These are phyloP conservation scores for Candida oleophila DNA, from an alignment of 805 yeast genomes.

Conservation along the genomic window DNA sequence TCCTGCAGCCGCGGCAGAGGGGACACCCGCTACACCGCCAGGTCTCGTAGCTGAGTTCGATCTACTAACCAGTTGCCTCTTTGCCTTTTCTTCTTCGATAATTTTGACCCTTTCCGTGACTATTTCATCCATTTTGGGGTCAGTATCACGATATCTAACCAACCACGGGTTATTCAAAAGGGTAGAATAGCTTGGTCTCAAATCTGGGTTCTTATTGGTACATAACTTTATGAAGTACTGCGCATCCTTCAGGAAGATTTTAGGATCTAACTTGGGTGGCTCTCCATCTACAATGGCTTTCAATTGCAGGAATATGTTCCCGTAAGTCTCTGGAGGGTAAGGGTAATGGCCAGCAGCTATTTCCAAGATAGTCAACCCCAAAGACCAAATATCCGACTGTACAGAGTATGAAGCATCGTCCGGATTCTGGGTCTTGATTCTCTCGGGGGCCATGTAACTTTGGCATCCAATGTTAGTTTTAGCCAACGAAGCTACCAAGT, in stretches of 20 bases:
- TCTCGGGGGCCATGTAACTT: slow-evolving; percentile 97
- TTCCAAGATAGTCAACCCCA: slow-evolving; percentile 87
- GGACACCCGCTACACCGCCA: not conserved
- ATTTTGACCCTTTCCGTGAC: slow-evolving; percentile 22
- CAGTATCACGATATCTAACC: slow-evolving; percentile 41
- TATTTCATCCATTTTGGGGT: slow-evolving; percentile 29
- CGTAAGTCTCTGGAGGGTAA: slow-evolving; percentile 92
- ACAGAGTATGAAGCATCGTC: slow-evolving; percentile 84
- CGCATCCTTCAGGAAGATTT: slow-evolving; percentile 69
- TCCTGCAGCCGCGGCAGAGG: slow-evolving; percentile 3
- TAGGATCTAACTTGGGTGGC: slow-evolving; percentile 76
- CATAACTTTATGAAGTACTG: slow-evolving; percentile 76
- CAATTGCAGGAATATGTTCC: slow-evolving; percentile 86
- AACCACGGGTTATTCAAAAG: slow-evolving; percentile 87
- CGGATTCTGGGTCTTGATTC: slow-evolving; percentile 74
- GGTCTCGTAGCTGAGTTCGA: slow-evolving; percentile 13
- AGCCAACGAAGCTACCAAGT: slow-evolving; percentile 90
- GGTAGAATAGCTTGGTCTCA: slow-evolving; percentile 77
- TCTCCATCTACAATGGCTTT: slow-evolving; percentile 97
- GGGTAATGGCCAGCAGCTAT: slow-evolving; percentile 91
- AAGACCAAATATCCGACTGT: slow-evolving; percentile 94
- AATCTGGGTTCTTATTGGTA: slow-evolving; percentile 74
- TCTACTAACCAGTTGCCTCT: slow-evolving; percentile 15
- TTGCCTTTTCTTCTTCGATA: slow-evolving; percentile 15
- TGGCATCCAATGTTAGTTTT: slow-evolving; percentile 97